These are phyloP conservation scores for Cronartium quercuum DNA, from an alignment of 1,284 basidiomycete genomes.

Conservation along the genomic window DNA sequence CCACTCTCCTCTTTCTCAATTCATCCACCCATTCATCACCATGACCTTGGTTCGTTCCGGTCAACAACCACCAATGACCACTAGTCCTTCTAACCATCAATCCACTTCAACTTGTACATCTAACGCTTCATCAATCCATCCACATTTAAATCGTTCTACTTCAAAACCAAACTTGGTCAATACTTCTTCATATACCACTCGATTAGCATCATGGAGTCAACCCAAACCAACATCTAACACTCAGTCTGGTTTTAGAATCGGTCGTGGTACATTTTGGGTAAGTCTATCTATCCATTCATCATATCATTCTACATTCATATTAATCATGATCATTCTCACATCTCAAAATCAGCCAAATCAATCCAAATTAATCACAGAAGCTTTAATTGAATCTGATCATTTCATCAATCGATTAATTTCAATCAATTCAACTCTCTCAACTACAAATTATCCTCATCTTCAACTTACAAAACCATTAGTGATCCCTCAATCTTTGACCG, in stretches of 20 bases:
- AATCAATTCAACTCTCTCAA: neutral
- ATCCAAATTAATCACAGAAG: neutral
- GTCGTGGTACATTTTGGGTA: neutral
- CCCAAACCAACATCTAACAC: neutral
- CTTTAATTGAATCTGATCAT: neutral
- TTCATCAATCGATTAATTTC: neutral
- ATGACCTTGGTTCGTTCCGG: too few relatives aligned
- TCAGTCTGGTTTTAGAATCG: neutral
- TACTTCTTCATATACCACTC: neutral
- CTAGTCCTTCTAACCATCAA: too few relatives aligned
- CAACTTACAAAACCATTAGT: neutral
- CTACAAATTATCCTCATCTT: neutral
- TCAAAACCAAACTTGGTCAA: too few relatives aligned
- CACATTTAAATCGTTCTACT: too few relatives aligned
- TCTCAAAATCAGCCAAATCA: neutral
- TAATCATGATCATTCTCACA: neutral
- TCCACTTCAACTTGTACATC: too few relatives aligned
- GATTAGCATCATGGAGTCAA: neutral
- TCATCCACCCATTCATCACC: too few relatives aligned
- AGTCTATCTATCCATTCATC: neutral
- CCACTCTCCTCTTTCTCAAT: too few relatives aligned
- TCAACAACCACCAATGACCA: too few relatives aligned
- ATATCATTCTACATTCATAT: neutral
- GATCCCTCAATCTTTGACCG: neutral
- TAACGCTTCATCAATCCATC: too few relatives aligned